Evolutionary conservation across 106 monocot genomes (phyloP).

Genomic region (Dendrobium chrysotoxum): DNA sequence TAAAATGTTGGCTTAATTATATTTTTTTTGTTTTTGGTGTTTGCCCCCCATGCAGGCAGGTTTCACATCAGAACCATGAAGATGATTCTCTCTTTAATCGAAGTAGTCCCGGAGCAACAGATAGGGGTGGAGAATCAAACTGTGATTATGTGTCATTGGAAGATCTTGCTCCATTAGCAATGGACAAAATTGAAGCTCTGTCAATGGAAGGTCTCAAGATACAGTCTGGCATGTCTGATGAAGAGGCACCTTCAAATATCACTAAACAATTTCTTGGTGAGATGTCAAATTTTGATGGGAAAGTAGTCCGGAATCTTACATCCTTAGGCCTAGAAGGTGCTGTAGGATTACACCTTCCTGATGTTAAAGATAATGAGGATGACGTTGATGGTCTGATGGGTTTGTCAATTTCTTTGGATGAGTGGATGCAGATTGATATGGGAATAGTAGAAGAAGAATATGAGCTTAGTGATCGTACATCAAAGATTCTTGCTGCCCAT

Average conservation of each 20-base stretch:
- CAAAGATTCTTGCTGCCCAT: conserved; percentile 95
- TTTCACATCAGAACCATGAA: conserved; percentile 11
- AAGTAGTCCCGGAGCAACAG: conserved; percentile 8
- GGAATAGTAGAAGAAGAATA: conserved; percentile 77
- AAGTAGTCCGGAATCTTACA: conserved; percentile 16
- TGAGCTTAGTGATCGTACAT: conserved; percentile 68
- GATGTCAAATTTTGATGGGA: conserved; percentile 68
- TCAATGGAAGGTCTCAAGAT: conserved; percentile 94
- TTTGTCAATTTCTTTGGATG: conserved; percentile 80
- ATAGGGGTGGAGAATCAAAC: conserved; percentile 17
- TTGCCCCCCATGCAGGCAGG: conserved; percentile 15
- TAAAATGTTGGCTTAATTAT: not conserved
- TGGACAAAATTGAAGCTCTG: conserved; percentile 93
- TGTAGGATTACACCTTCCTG: conserved; percentile 74
- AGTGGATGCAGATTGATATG: conserved; percentile 93
- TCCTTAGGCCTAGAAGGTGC: conserved; percentile 71
- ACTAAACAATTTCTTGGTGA: conserved; percentile 51
- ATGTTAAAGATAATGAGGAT: conserved; percentile 56
- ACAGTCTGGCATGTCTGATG: conserved; percentile 87
- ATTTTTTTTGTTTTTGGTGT: not conserved
- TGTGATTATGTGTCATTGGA: conserved; percentile 87
- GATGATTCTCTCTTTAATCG: not conserved
- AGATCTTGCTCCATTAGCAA: conserved; percentile 95
- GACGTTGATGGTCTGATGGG: conserved; percentile 92
- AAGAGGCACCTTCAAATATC: conserved; percentile 73